Evolutionary conservation across 768 basidiomycete species (phyloP), one percentile per base, ranked within the genome.

Genomic region (Hebeloma cylindrosporum): DNA sequence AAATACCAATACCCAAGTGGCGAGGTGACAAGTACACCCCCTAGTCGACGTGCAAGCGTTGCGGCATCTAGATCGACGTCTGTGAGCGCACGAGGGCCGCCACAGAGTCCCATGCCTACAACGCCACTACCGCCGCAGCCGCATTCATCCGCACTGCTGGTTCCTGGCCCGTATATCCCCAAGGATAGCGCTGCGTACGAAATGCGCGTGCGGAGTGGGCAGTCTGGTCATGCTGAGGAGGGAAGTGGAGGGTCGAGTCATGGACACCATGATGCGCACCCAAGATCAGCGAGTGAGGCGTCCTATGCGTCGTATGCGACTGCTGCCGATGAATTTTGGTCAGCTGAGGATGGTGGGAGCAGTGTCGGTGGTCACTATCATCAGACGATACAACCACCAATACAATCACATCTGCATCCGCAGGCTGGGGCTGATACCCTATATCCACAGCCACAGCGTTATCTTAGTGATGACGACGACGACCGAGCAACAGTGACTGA

Each of bases 1-100:
- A 61, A 70, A 45, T 77, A 76, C 58, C 69, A 61, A 40, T 71
- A 70, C 43, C 53, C 79, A 2, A 56, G 67, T 26, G 78, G 75
- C 5, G 74, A 78, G 48, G 57, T 75, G 4, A 73, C 69, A 25
- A 72, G 60, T 41, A 70, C 65, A 21, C 71, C 72, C 25, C 72
- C 70, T 23, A 73, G 62, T 54, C 64, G 68, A 34, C 61, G 71
- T 42, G 58, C 70, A 26, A 70, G 68, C 45, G 39, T 67, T 27
- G 63, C 65, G 4, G 65, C 69, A 2, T 61, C 62, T 20, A 56
- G 57, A 28, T 56, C 60, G 1, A 42, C 46, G 9, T 52, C 59
- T 18, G 8, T 53, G 25, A 43, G 51, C 27, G 58, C 54, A 16
- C 37, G 51, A 37, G 51, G 47, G 6, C 41, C 38, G 7, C 53